phyloP scores from a whole-genome alignment of 2,329 filamentous ascomycete genomes.

The Penicillium sp. region DNA sequence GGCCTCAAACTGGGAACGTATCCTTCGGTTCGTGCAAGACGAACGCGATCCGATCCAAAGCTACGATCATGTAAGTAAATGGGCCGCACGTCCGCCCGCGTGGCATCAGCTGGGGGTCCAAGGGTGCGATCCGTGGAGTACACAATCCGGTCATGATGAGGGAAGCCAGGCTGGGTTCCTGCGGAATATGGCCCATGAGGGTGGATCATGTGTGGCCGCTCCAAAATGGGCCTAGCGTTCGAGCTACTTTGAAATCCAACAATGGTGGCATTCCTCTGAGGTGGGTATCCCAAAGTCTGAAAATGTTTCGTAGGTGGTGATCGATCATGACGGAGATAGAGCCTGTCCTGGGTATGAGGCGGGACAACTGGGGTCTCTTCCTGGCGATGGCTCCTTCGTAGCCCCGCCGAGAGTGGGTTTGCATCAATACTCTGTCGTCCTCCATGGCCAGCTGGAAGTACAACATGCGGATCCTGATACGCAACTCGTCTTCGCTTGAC shows the following conservation, averaged over 20 bases:
- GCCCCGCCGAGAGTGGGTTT: slow-evolving; percentile 12
- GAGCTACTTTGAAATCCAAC: slow-evolving; percentile 11
- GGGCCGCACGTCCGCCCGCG: slow-evolving; percentile 12
- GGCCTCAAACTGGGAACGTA: slow-evolving; percentile 11
- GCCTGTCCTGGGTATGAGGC: slow-evolving; percentile 15
- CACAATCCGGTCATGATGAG: slow-evolving; percentile 14
- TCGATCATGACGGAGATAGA: slow-evolving; percentile 20
- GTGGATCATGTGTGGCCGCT: slow-evolving; percentile 14
- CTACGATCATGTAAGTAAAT: slow-evolving; percentile 17
- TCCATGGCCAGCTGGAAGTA: slow-evolving; percentile 8
- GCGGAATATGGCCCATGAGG: slow-evolving; percentile 11
- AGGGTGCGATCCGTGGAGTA: slow-evolving; percentile 15
- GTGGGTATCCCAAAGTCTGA: slow-evolving; percentile 14
- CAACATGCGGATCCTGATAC: slow-evolving; percentile 16
- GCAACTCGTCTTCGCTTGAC: slow-evolving; percentile 32
- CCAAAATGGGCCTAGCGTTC: slow-evolving; percentile 13
- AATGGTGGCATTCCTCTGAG: slow-evolving; percentile 12
- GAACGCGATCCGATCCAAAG: slow-evolving; percentile 9
- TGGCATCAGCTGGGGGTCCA: slow-evolving; percentile 13
- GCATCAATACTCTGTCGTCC: slow-evolving; percentile 11
- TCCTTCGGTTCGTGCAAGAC: slow-evolving; percentile 8
- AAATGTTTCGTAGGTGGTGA: slow-evolving; percentile 15
- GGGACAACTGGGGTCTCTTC: slow-evolving; percentile 12
- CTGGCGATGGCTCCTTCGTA: slow-evolving; percentile 16
- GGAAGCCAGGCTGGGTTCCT: slow-evolving; percentile 11